phyloP scores from a whole-genome alignment of 2,329 filamentous ascomycete genomes.

The Calonectria honghensis region DNA sequence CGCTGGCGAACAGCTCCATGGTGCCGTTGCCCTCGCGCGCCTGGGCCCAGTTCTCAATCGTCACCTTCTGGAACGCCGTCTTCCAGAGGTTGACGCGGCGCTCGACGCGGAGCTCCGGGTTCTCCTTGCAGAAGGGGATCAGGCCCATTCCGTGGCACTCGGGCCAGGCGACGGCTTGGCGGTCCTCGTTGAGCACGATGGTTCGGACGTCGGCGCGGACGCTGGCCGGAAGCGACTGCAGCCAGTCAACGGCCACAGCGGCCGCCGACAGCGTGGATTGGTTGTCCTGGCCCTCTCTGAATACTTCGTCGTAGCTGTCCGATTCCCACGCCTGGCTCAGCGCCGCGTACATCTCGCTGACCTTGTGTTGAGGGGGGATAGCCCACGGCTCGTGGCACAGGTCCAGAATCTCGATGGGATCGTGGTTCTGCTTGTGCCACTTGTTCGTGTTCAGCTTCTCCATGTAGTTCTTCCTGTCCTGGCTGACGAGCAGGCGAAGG shows the following conservation, averaged over 20 bases:
- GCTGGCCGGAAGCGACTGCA: background rate
- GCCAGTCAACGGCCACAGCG: slow-evolving; percentile 3
- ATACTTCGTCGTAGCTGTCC: slow-evolving; percentile 1
- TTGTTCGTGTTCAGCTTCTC: slow-evolving; percentile 21
- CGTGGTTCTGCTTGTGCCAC: slow-evolving; percentile 21
- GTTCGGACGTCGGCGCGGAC: slow-evolving; percentile 4
- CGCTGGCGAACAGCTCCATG: slow-evolving; percentile 18
- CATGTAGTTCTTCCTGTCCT: slow-evolving; percentile 17
- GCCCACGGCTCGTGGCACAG: slow-evolving; percentile 16
- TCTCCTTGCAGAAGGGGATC: slow-evolving; percentile 16
- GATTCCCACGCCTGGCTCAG: background rate
- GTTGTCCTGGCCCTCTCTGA: slow-evolving; percentile 3
- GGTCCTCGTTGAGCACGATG: slow-evolving; percentile 18
- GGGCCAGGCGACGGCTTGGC: slow-evolving; percentile 8
- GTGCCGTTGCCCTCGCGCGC: background rate
- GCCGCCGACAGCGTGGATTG: slow-evolving; percentile 2
- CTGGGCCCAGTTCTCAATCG: slow-evolving; percentile 16
- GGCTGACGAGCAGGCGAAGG: slow-evolving; percentile 11
- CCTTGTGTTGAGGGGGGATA: background rate
- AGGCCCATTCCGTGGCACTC: slow-evolving; percentile 26
- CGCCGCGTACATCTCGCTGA: background rate
- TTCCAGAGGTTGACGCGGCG: slow-evolving; percentile 10
- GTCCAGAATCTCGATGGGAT: slow-evolving; percentile 6
- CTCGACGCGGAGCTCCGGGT: slow-evolving; percentile 5
- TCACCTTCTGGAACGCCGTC: slow-evolving; percentile 3